Evolutionary conservation across 164 flowering plant species (phyloP), one percentile per base, ranked within the genome.

Genomic region (Sedum album): DNA sequence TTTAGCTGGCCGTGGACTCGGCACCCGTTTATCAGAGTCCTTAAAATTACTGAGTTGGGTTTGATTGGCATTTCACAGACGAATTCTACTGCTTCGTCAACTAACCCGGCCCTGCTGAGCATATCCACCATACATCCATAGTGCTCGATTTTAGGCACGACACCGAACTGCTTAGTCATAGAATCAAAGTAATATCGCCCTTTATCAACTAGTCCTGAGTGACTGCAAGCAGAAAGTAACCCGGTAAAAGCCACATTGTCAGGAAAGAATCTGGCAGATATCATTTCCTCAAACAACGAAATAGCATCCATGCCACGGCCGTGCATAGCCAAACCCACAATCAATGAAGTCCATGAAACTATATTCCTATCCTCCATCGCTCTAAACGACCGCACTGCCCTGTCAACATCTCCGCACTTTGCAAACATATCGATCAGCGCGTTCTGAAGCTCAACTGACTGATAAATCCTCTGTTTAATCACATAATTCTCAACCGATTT

Each of bases 221-320:
- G 60, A 53, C 60, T 53, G 28, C 69, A 67, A 31, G 62, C 69
- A 15, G 69, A 60, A 30, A 67, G 62, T n/a, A 67, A 36, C 23
- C 57, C 57, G n/a, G 69, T 67, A 28, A 67, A 67, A 13, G 61
- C 57, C 18, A 67, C 69, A 49, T 55, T 48, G 69, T 67, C 57
- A 15, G 69, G 69, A 67, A 67, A 35, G 25, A 49, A 11, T 25
- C 69, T 62, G 6, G 69, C 61, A n/a, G 28, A 36, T 48, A 49
- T 67, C 69, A 67, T 67, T 39, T 36, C 53, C 61, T 60, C 57
- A 49, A 67, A 31, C 60, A 67, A 21, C 21, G 3, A 42, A 23
- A 67, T 11, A 2, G 69, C 69, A 21, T 67, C 69, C 6, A 11
- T 18, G 39, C 57, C 57, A 4, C 69, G 60, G 30, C 60, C 42